These are phyloP conservation scores for Rhizopogon sp. DNA, from an alignment of 768 basidiomycete genomes.

Conservation along the genomic window DNA sequence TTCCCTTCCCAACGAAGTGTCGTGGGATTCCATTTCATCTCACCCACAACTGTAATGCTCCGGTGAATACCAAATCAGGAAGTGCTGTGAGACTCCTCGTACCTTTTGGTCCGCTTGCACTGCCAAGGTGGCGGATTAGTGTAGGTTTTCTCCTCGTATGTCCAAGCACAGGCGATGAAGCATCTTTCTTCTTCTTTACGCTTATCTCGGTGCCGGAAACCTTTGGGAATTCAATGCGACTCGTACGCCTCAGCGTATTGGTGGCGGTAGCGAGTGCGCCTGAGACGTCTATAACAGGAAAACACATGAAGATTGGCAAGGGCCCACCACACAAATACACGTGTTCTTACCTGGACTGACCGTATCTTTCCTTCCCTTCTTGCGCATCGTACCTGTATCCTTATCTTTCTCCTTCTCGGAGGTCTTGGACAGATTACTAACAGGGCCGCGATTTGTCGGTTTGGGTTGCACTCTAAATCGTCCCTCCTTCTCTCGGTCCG, in stretches of 20 bases:
- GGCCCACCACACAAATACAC: neutral
- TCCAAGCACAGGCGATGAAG: constrained; percentile 37
- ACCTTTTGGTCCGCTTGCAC: constrained; percentile 70
- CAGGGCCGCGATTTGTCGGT: constrained; percentile 57
- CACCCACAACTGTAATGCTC: constrained; percentile 69
- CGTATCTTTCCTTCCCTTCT: constrained; percentile 47
- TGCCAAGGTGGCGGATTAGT: constrained; percentile 80
- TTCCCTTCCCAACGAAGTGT: constrained; percentile 97
- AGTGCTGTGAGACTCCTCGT: constrained; percentile 13
- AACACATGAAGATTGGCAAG: constrained; percentile 1
- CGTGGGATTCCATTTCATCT: constrained; percentile 96
- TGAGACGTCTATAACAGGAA: constrained; percentile 13
- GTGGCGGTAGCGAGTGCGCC: constrained; percentile 36
- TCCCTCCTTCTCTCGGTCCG: constrained; percentile 78
- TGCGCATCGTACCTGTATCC: constrained; percentile 55
- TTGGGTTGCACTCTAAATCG: constrained; percentile 74
- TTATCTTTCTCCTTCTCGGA: constrained; percentile 32
- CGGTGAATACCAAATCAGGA: constrained; percentile 10
- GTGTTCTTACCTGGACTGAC: constrained; percentile 38
- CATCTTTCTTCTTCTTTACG: constrained; percentile 53
- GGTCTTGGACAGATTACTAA: constrained; percentile 39
- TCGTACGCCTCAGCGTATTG: constrained; percentile 53
- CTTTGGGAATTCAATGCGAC: constrained; percentile 52
- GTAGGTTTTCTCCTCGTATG: constrained; percentile 73
- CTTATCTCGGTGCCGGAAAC: constrained; percentile 28